Percentiles rank a stretch among this genome's conserved stretches.
These are phyloP conservation scores for Claviceps capensis DNA, from an alignment of 2,329 filamentous ascomycete genomes.

Conservation along the genomic window DNA sequence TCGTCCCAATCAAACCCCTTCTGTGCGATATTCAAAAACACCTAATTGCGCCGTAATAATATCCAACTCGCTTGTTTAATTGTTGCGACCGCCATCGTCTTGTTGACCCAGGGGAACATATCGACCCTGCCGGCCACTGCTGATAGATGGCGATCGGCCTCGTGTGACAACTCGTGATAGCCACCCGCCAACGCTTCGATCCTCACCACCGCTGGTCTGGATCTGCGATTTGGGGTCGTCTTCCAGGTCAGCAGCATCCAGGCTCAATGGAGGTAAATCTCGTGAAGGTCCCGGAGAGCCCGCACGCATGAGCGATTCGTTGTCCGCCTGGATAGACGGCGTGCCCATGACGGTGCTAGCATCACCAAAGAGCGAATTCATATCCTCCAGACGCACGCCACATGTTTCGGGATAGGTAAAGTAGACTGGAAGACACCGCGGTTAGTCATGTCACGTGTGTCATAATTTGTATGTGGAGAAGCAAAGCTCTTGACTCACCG, in stretches of 20 bases:
- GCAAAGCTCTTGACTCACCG: slow-evolving; percentile 45
- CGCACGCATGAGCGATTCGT: slow-evolving; percentile 64
- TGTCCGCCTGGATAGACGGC: slow-evolving; percentile 59
- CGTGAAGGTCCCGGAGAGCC: slow-evolving; percentile 58
- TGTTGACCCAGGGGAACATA: slow-evolving; percentile 29
- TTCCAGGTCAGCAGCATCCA: slow-evolving; percentile 55
- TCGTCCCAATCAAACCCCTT: slow-evolving; percentile 8
- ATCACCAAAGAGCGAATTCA: slow-evolving; percentile 90
- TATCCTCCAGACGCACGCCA: slow-evolving; percentile 88
- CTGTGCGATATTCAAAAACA: slow-evolving; percentile 22
- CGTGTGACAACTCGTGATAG: slow-evolving; percentile 26
- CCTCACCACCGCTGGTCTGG: slow-evolving; percentile 18
- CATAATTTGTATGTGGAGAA: background rate
- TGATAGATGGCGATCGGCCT: slow-evolving; percentile 23
- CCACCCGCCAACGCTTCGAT: slow-evolving; percentile 38
- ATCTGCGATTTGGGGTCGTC: slow-evolving; percentile 30
- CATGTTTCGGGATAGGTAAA: slow-evolving; percentile 97
- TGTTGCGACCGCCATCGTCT: slow-evolving; percentile 20
- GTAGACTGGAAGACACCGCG: slow-evolving; percentile 51
- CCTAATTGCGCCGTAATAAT: slow-evolving; percentile 13
- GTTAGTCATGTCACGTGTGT: background rate
- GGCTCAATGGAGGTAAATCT: slow-evolving; percentile 67
- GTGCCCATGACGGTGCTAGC: slow-evolving; percentile 71
- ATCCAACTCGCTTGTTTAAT: slow-evolving; percentile 10
- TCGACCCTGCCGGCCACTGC: slow-evolving; percentile 25